Conservation (phyloP, 306 rosid species). For the Cucurbita ficifolia region DNA sequence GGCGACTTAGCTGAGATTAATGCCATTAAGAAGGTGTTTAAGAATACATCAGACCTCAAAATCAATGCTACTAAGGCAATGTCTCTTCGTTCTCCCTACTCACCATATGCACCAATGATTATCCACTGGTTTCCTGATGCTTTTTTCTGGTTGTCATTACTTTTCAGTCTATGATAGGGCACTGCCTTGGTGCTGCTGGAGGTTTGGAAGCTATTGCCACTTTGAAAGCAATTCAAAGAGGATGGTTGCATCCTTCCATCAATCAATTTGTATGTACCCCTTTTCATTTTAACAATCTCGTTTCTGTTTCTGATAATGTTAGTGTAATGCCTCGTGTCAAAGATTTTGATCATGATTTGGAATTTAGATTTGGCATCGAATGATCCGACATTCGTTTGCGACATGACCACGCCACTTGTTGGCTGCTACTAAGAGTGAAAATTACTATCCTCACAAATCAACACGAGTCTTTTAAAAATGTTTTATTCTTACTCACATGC, state of each 20-base stretch:
- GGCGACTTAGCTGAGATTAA: slow-evolving; percentile 96
- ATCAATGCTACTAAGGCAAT: slow-evolving; percentile 95
- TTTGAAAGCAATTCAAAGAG: slow-evolving; percentile 79
- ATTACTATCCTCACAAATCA: too few species aligned
- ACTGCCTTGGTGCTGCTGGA: slow-evolving; percentile 96
- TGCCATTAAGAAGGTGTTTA: slow-evolving; percentile 93
- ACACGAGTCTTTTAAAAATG: too few species aligned
- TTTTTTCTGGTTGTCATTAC: slow-evolving; percentile 14
- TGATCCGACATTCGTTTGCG: too few species aligned
- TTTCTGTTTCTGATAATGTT: background rate
- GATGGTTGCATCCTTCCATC: slow-evolving; percentile 95
- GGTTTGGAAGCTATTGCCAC: slow-evolving; percentile 99
- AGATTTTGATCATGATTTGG: too few species aligned
- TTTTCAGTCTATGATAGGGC: slow-evolving; percentile 93
- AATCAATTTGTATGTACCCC: slow-evolving; percentile 75
- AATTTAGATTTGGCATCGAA: too few species aligned
- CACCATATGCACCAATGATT: background rate
- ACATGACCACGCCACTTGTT: too few species aligned
- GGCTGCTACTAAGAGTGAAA: too few species aligned
- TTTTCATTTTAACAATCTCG: background rate
- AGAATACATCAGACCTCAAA: slow-evolving; percentile 68
- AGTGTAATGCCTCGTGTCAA: too few species aligned
- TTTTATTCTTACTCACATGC: too few species aligned
- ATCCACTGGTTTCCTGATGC: background rate
- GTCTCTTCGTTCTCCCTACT: slow-evolving; percentile 4